These are phyloP conservation scores for Ceriops tagal DNA, from an alignment of 345 rosid species.

Conservation along the genomic window DNA sequence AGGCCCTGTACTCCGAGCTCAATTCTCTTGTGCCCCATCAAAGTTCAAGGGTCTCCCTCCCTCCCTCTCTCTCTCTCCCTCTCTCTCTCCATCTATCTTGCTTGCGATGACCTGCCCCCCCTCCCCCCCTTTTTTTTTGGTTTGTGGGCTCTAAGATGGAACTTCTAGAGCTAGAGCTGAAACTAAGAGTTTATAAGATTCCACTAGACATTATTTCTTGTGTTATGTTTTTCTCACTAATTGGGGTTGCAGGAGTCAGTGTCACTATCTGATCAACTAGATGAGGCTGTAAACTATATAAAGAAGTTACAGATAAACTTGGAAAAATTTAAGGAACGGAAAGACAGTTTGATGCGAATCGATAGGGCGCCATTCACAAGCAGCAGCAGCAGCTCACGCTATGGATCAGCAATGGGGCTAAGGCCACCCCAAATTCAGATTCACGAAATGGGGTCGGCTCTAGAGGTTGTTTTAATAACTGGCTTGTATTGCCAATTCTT, in stretches of 20 bases:
- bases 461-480: slow-evolving; percentile 42
- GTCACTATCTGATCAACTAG: slow-evolving; percentile 55
- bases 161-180: too few relatives aligned
- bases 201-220: not conserved
- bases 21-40: slow-evolving; percentile 47
- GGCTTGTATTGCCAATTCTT: slow-evolving; percentile 34
- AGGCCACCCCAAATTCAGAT: slow-evolving; percentile 34
- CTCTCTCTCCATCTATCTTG: not conserved
- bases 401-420: not conserved
- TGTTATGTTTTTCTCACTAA: not conserved
- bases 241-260: slow-evolving; percentile 31
- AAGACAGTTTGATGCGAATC: slow-evolving; percentile 30
- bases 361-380: not conserved
- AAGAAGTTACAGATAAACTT: slow-evolving; percentile 47
- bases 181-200: too few relatives aligned
- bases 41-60: slow-evolving; percentile 25
- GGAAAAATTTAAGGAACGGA: slow-evolving; percentile 53
- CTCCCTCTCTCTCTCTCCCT: slow-evolving; percentile 2
- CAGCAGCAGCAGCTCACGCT: not conserved
- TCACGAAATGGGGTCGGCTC: slow-evolving; percentile 33
- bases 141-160: too few relatives aligned
- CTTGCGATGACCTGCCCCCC: not conserved
- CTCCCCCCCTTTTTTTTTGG: not conserved
- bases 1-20: slow-evolving; percentile 48
- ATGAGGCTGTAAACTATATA: slow-evolving; percentile 52